Evolutionary conservation across 148 eudicot species (phyloP), one percentile per base, ranked within the genome.

Genomic region (Rhododendron ovatum): DNA sequence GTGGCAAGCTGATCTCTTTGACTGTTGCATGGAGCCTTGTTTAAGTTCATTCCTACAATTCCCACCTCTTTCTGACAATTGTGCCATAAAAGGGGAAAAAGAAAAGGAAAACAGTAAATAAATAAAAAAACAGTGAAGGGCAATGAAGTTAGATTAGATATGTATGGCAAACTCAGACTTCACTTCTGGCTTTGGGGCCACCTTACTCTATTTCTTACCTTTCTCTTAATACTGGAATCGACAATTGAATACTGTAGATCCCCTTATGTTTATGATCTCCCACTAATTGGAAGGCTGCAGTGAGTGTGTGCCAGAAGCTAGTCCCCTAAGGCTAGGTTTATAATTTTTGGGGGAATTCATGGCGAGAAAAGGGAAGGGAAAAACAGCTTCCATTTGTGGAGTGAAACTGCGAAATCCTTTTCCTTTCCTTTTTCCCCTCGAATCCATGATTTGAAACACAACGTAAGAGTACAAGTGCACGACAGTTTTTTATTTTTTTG

Each of bases 1-100:
- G 80, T 87, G 88, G 83, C 86, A 83, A 26, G 71, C 83, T 3
- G 88, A 87, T 87, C 85, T 87, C 78, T 84, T 87, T 45, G 88
- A 48, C 83, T 87, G 88, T 83, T 87, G 69, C 37, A 76, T 39
- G 39, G 88, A 87, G 39, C 85, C 83, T 26, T 76, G 84, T 55
- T 63, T 87, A 84, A 82, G 88, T 87, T 59, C 43, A 83, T 83
- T 47, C 82, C 51, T 33, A 9, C 35, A 57, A 57, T 7, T 2
- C 3, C 47, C 30, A 22, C 24, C 33, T 33, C 47, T 55, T 82
- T 82, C 69, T 33, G 57, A 55, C 67, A 5, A 6, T 14, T 7
- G 57, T 59, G 24, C 26, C 26, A 57, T 57, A 15, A 57, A 57
- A 18, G 14, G 20, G 14, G 22, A 57, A 57, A 57, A 57, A 15